A percentile compares a stretch with the other conserved stretches of the same genome.
phyloP scores from a whole-genome alignment of 2,329 filamentous ascomycete genomes.

The Verticillium tricorpus region DNA sequence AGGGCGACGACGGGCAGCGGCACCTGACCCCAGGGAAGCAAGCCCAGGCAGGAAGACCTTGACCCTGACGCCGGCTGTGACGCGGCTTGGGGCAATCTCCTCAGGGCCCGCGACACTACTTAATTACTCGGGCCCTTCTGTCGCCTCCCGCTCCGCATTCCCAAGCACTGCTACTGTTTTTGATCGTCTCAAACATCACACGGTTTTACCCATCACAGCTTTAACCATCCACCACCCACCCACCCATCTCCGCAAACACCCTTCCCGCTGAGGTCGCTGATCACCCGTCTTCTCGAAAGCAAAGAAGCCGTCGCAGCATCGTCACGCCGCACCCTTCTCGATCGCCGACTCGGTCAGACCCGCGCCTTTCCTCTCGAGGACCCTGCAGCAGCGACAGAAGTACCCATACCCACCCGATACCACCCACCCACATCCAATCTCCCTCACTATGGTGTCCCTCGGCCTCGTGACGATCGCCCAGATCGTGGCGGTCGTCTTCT shows the following conservation, averaged over 20 bases:
- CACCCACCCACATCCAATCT: not conserved
- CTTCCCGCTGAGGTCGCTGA: not conserved
- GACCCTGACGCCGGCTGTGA: not conserved
- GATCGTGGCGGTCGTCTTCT: conserved; percentile 61
- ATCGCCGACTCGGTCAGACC: not conserved
- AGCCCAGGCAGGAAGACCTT: not conserved
- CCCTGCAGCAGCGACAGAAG: not conserved
- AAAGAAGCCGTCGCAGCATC: not conserved
- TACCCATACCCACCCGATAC: not conserved
- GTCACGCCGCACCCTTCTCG: not conserved
- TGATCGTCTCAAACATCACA: not conserved
- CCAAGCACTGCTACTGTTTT: not conserved
- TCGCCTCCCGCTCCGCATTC: not conserved
- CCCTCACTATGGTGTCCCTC: conserved; percentile 4
- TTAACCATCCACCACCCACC: not conserved
- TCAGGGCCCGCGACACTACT: not conserved
- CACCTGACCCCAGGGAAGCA: not conserved
- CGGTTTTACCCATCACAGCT: too few relatives aligned
- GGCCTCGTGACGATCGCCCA: conserved; percentile 33
- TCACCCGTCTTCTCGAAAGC: not conserved
- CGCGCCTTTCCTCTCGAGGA: not conserved
- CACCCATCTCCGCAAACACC: not conserved
- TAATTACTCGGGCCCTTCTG: not conserved
- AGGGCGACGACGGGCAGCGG: not conserved
- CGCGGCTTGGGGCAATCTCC: not conserved